A percentile compares a stretch with the other conserved stretches of the same genome.
Evolutionary conservation across 306 rosid species (phyloP).

Genomic region (Citrullus colocynthis): DNA sequence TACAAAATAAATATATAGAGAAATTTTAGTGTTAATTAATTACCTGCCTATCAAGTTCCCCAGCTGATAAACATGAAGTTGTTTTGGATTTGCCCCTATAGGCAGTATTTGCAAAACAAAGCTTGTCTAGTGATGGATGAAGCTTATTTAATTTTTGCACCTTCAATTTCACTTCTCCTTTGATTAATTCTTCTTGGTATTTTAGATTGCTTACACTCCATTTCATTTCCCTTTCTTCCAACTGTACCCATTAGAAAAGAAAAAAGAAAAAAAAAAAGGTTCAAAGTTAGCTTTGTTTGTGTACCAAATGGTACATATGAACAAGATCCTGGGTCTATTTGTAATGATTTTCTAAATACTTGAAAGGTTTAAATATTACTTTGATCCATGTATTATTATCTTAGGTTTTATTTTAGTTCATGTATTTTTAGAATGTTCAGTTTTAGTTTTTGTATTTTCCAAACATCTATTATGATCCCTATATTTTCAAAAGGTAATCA

Average conservation of each 20-base stretch:
- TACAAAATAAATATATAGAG: background rate
- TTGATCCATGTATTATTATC: too few species aligned
- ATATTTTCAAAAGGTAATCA: too few species aligned
- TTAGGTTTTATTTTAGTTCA: too few species aligned
- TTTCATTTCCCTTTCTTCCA: background rate
- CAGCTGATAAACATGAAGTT: background rate
- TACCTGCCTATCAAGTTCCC: background rate
- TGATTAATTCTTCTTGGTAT: background rate
- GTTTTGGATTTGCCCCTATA: background rate
- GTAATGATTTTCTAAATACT: too few species aligned
- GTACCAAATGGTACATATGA: too few species aligned
- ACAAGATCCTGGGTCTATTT: too few species aligned
- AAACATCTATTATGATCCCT: too few species aligned
- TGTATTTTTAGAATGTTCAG: too few species aligned
- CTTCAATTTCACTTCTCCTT: background rate
- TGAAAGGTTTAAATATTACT: too few species aligned
- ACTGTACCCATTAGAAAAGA: background rate
- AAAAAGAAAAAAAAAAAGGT: too few species aligned
- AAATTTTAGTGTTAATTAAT: background rate
- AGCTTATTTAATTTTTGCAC: background rate
- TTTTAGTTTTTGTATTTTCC: too few species aligned
- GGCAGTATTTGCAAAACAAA: background rate
- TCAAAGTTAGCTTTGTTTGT: too few species aligned
- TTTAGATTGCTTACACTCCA: background rate
- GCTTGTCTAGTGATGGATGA: background rate